phyloP scores from a whole-genome alignment of 768 basidiomycete genomes.

The Russula ochroleuca region DNA sequence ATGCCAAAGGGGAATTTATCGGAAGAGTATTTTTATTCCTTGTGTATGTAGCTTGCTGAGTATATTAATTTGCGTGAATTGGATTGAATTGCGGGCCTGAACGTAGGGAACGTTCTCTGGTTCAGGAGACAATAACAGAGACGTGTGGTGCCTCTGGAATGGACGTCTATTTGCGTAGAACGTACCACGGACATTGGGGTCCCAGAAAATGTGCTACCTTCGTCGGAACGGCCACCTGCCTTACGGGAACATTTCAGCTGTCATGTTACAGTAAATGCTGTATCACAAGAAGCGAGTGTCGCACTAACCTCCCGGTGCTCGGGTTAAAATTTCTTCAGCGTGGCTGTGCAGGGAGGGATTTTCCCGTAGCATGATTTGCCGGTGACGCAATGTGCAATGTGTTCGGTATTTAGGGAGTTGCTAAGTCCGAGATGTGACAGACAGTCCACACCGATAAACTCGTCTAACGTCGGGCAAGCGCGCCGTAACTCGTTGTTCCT shows the following conservation, averaged over 20 bases:
- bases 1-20: no score
- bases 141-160: neutral
- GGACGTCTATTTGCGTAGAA: neutral
- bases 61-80: no score
- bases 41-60: neutral
- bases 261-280: neutral
- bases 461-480: neutral
- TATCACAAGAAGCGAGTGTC: neutral
- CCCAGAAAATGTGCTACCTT: neutral
- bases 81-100: neutral
- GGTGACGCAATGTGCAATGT: neutral
- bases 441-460: neutral
- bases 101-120: neutral
- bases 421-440: neutral
- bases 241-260: neutral
- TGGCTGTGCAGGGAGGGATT: neutral
- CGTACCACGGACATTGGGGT: neutral
- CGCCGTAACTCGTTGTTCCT: neutral
- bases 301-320: no score
- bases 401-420: neutral
- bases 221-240: neutral
- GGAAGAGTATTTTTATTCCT: no score
- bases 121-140: neutral
- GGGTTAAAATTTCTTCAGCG: neutral
- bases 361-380: neutral